phyloP scores from a whole-genome alignment of 1,284 basidiomycete genomes.

The Ustilago bromivora region DNA sequence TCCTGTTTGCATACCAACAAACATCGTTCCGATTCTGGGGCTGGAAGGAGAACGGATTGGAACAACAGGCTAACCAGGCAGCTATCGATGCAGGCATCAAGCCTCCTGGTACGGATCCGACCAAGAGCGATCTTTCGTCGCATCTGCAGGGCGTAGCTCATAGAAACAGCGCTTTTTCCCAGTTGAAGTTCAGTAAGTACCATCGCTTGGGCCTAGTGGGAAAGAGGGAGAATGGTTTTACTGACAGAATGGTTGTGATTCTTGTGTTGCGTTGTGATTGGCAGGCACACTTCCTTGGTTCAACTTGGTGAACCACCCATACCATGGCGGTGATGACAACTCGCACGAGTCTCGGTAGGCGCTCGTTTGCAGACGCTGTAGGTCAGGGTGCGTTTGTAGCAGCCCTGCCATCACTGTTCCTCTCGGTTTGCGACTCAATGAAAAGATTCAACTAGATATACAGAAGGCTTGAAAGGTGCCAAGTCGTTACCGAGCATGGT shows the following conservation, averaged over 20 bases:
- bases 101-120: slow-evolving; percentile 52
- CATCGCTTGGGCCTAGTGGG: neutral
- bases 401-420: neutral
- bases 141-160: slow-evolving; percentile 91
- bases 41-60: slow-evolving; percentile 84
- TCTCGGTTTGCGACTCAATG: neutral
- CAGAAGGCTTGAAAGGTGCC: neutral
- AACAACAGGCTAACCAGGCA: slow-evolving; percentile 50
- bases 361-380: neutral
- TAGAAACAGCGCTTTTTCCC: slow-evolving; percentile 91
- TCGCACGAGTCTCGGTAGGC: slow-evolving; percentile 35
- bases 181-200: slow-evolving; percentile 71
- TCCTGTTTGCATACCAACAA: slow-evolving; percentile 91
- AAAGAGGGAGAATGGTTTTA: neutral
- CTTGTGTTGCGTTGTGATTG: neutral
- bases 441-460: slow-evolving; percentile 4
- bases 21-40: slow-evolving; percentile 92
- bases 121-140: slow-evolving; percentile 79
- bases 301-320: slow-evolving; percentile 68
- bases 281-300: slow-evolving; percentile 68
- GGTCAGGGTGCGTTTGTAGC: too few species aligned
- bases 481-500: neutral
- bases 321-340: slow-evolving; percentile 53
- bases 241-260: neutral
- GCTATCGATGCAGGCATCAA: slow-evolving; percentile 51